Conservation (phyloP, 768 basidiomycete genomes). For the Suillus subluteus region DNA sequence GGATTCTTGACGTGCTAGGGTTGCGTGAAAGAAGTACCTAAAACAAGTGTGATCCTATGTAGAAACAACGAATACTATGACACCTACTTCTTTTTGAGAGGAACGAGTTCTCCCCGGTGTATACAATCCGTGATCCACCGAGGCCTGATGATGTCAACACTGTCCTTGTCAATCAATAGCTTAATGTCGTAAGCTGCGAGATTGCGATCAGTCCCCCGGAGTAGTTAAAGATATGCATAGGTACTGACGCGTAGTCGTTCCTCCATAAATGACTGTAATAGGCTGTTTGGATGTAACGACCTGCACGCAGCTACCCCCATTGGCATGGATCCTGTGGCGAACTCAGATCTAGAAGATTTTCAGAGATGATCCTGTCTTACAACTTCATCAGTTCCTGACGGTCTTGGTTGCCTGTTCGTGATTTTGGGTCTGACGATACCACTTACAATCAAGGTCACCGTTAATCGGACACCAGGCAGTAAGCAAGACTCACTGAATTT, state of each 20-base stretch:
- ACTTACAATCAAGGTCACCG: constrained; percentile 45
- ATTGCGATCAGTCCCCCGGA: background rate
- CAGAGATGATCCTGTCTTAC: constrained; percentile 40
- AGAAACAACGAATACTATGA: constrained; percentile 1
- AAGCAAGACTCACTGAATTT: constrained; percentile 69
- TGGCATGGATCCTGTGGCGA: constrained; percentile 59
- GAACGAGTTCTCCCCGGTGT: constrained; percentile 53
- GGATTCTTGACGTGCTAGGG: constrained; percentile 46
- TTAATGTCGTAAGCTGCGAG: constrained; percentile 69
- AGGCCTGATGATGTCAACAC: constrained; percentile 75
- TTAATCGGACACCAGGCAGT: background rate
- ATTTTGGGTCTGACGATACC: constrained; percentile 77
- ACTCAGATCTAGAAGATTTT: constrained; percentile 8
- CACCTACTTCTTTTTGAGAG: constrained; percentile 68
- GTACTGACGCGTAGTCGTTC: constrained; percentile 65
- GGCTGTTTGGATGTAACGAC: constrained; percentile 58
- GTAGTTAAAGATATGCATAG: background rate
- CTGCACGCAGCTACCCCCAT: constrained; percentile 71
- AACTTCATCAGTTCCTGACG: constrained; percentile 70
- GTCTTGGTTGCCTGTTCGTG: constrained; percentile 64
- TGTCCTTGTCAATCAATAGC: constrained; percentile 68
- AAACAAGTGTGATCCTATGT: background rate
- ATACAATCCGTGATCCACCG: constrained; percentile 84
- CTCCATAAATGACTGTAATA: constrained; percentile 68
- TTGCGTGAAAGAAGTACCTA: constrained; percentile 84